Percentiles rank a stretch among this genome's conserved stretches.
Conservation (phyloP, 148 eudicot species). For the Dianthus caryophyllus region DNA sequence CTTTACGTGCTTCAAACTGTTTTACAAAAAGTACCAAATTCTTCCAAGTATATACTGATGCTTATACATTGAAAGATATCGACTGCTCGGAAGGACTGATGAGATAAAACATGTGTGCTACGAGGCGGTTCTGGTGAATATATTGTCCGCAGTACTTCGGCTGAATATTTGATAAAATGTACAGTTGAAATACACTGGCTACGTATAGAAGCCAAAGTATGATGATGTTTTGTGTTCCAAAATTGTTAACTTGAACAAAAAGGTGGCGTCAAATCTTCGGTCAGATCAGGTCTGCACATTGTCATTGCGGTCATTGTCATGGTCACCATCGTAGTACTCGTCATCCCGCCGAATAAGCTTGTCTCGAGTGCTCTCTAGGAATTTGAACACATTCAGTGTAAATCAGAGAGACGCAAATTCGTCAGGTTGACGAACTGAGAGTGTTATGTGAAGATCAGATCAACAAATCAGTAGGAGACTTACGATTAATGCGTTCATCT, state of each 20-base stretch:
- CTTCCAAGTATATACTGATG: no score
- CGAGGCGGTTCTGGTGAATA: not conserved
- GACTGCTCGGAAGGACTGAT: no score
- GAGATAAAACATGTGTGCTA: not conserved
- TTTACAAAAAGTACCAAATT: no score
- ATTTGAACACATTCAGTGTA: not conserved
- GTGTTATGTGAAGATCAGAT: no score
- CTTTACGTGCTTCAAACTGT: no score
- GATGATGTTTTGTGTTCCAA: not conserved
- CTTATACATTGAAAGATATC: no score
- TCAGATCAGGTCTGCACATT: conserved; percentile 30
- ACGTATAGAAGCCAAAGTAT: not conserved
- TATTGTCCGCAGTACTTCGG: not conserved
- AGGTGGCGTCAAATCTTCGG: not conserved
- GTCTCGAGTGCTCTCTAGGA: conserved; percentile 72
- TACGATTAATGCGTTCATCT: conserved; percentile 82
- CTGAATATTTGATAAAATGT: not conserved
- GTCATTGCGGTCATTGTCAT: conserved; percentile 72
- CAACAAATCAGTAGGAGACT: conserved; percentile 25
- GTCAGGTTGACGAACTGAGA: no score
- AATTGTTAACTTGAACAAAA: conserved; percentile 5
- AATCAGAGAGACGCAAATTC: not conserved
- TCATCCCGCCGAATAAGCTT: conserved; percentile 82
- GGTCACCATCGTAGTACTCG: conserved; percentile 84
- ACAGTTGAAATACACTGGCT: no score